Evolutionary conservation across 139 green algal genomes (phyloP).

Genomic region (Coccomyxa sp.): DNA sequence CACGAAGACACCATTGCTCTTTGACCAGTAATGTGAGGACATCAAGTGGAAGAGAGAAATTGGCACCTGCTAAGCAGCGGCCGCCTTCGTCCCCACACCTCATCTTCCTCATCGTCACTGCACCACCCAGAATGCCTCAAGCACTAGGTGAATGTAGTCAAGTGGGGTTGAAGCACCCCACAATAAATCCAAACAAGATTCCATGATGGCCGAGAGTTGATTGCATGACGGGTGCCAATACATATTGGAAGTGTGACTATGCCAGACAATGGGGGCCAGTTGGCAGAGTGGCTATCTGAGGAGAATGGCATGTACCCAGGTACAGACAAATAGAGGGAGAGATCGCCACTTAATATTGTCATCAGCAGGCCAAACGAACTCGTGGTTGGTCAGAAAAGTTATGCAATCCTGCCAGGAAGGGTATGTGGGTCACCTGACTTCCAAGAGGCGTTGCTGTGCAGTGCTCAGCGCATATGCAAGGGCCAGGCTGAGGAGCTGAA

Average conservation of each 20-base stretch:
- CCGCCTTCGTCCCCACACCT: not conserved
- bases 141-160: not conserved
- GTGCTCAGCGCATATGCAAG: conserved; percentile 16
- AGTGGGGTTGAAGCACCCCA: not conserved
- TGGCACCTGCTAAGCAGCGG: not conserved
- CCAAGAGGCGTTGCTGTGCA: conserved; percentile 8
- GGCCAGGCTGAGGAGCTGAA: conserved; percentile 18
- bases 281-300: too few relatives aligned
- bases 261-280: too few relatives aligned
- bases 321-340: too few relatives aligned
- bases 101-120: not conserved
- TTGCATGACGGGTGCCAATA: too few relatives aligned
- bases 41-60: not conserved
- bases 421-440: conserved; percentile 1
- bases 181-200: not conserved
- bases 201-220: too few relatives aligned
- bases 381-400: not conserved
- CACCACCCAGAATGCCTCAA: not conserved
- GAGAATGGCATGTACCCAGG: too few relatives aligned
- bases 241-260: too few relatives aligned
- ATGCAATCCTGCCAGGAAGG: not conserved
- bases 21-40: not conserved
- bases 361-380: not conserved
- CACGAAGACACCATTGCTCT: not conserved
- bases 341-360: not conserved